These are phyloP conservation scores for Podospora comata DNA, from an alignment of 495 filamentous ascomycete genomes.

Conservation along the genomic window DNA sequence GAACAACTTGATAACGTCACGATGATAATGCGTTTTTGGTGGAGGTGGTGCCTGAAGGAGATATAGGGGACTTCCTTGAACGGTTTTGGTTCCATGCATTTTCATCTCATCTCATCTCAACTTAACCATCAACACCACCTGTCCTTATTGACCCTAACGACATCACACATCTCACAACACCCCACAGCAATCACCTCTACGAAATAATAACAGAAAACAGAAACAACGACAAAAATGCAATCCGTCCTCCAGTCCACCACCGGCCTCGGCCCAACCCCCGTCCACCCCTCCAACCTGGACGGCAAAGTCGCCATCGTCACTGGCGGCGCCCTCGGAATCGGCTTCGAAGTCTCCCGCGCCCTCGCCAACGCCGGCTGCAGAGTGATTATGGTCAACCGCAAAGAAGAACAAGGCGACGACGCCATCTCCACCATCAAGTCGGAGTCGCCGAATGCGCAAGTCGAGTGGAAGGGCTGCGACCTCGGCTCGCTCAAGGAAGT, in stretches of 20 bases:
- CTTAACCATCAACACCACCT: background rate
- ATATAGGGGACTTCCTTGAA: background rate
- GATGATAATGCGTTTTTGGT: background rate
- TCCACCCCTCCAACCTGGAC: constrained; percentile 30
- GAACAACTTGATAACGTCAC: constrained; percentile 6
- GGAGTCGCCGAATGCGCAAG: constrained; percentile 27
- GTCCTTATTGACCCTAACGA: background rate
- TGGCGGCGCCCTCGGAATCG: constrained; percentile 54
- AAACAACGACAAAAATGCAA: constrained; percentile 23
- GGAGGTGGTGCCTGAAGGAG: background rate
- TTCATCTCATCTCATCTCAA: background rate
- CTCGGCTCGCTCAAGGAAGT: constrained; percentile 39
- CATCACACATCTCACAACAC: background rate
- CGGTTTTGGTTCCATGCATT: background rate
- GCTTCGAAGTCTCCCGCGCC: constrained; percentile 48
- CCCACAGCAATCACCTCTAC: background rate
- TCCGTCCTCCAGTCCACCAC: constrained; percentile 29
- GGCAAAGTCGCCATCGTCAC: constrained; percentile 52
- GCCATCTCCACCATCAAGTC: constrained; percentile 36
- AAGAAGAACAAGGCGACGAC: constrained; percentile 41
- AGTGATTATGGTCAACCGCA: constrained; percentile 42
- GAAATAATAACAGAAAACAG: background rate
- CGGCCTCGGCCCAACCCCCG: constrained; percentile 26
- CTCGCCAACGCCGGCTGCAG: constrained; percentile 32
- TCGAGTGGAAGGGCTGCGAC: constrained; percentile 48